Evolutionary conservation across 768 basidiomycete genomes (phyloP), one percentile per base, ranked within the genome.

Genomic region (Mycena epipterygia): DNA sequence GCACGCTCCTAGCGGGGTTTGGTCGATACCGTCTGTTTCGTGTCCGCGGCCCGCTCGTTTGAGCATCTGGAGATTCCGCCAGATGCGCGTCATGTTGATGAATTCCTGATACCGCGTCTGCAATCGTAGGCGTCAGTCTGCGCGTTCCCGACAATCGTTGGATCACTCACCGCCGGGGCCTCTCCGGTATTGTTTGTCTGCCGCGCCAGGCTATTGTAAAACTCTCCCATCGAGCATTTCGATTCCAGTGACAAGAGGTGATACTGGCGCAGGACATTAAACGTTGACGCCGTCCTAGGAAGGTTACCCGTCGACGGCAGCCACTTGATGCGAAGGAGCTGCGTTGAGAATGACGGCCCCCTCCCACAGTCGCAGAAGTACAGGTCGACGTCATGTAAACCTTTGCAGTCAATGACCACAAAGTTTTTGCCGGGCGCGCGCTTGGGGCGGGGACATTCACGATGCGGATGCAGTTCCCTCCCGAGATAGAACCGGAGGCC

Each of bases 21-120:
- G 7, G 19, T 27, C 52, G 27, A 76, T 30, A 2, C 77, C 77
- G 6, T n/a, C 41, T 1, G 74, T 68, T 32, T 76, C 68, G 32
- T 78, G 64, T 11, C 62, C 75, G 5, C 71, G 23, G 3, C 74
- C 77, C 19, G 58, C 62, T 2, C 61, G 59, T 42, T 76, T 76
- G 17, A 75, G 33, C 33, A 74, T n/a, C n/a, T 75, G 70, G 5
- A 78, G 64, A 57, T 78, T 75, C 1, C 70, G 61, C 74, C 74
- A 79, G 46, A 75, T 41, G 0, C 58, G 49, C 14, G 71, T 29
- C 16, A 76, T 70, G 12, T 67, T 48, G n/a, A 73, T 46, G 42
- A 76, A 74, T 27, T 64, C 67, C n/a, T 72, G 29, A 17, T 77
- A 76, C 17, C 73, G 73, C 13, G 55, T 19, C 67, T 67, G 37